phyloP scores from a whole-genome alignment of 1,284 basidiomycete species.

The Phellopilus nigrolimitatus region DNA sequence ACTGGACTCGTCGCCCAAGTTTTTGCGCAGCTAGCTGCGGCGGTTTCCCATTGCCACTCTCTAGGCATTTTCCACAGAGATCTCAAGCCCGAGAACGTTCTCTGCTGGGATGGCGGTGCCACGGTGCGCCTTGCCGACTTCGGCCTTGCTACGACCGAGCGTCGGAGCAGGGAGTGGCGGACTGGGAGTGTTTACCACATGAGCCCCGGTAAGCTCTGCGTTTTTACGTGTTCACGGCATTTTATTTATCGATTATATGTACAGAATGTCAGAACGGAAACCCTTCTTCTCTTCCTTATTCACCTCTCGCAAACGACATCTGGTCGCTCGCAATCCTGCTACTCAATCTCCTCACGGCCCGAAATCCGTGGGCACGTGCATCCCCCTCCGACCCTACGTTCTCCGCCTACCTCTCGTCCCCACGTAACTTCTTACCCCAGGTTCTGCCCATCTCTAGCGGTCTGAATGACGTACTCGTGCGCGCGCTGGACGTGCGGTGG shows the following conservation, averaged over 20 bases:
- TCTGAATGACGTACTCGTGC: slow-evolving; percentile 51
- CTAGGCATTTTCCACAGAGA: slow-evolving; percentile 81
- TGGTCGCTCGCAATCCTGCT: slow-evolving; percentile 89
- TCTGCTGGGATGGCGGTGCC: slow-evolving; percentile 56
- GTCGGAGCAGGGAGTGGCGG: slow-evolving; percentile 63
- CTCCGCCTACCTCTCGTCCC: slow-evolving; percentile 60
- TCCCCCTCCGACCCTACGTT: slow-evolving; percentile 70
- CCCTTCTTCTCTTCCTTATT: slow-evolving; percentile 49
- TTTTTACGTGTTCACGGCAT: slow-evolving; percentile 18
- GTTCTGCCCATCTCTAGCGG: slow-evolving; percentile 67
- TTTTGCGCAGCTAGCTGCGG: slow-evolving; percentile 76
- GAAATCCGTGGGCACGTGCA: slow-evolving; percentile 86
- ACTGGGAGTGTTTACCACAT: slow-evolving; percentile 82
- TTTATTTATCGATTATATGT: slow-evolving; percentile 4
- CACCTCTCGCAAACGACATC: slow-evolving; percentile 74
- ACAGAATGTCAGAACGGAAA: slow-evolving; percentile 72
- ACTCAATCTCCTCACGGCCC: slow-evolving; percentile 82
- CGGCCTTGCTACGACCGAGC: slow-evolving; percentile 73
- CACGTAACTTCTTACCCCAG: slow-evolving; percentile 55
- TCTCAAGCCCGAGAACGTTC: slow-evolving; percentile 86
- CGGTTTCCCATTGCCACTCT: slow-evolving; percentile 66
- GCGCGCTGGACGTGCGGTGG: slow-evolving; percentile 22
- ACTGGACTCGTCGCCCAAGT: slow-evolving; percentile 30
- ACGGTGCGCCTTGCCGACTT: slow-evolving; percentile 77
- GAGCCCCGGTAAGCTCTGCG: slow-evolving; percentile 57